Evolutionary conservation across 306 rosid genomes (phyloP).

Genomic region (Acacia confusa): DNA sequence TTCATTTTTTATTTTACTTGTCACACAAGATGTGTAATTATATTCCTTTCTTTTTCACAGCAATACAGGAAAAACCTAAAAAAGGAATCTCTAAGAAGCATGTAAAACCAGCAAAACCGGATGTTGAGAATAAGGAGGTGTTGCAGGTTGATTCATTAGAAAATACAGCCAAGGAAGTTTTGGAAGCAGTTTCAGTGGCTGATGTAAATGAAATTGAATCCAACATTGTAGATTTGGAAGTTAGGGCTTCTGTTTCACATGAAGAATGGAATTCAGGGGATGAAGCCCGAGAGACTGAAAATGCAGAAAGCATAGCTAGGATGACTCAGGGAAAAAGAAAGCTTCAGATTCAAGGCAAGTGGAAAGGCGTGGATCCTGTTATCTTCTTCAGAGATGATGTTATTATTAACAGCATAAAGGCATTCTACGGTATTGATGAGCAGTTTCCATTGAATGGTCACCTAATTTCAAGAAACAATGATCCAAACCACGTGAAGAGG

Average conservation of each 20-base stretch:
- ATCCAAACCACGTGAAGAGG: constrained; percentile 79
- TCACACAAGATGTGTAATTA: constrained; percentile 18
- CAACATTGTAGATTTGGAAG: constrained; percentile 40
- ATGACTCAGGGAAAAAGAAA: constrained; percentile 65
- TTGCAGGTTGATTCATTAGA: constrained; percentile 42
- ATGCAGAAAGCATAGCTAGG: constrained; percentile 38
- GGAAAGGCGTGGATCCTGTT: constrained; percentile 99
- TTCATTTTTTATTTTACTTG: constrained; percentile 16
- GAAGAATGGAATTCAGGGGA: constrained; percentile 46
- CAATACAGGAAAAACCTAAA: constrained; percentile 46
- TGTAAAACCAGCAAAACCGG: constrained; percentile 37
- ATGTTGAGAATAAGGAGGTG: constrained; percentile 42
- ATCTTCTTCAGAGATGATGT: constrained; percentile 82
- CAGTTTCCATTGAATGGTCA: constrained; percentile 77
- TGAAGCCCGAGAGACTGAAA: constrained; percentile 37
- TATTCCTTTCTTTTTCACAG: constrained; percentile 38
- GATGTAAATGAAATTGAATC: constrained; percentile 47
- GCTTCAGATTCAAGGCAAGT: constrained; percentile 80
- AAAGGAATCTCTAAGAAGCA: constrained; percentile 21
- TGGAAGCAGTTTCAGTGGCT: constrained; percentile 53
- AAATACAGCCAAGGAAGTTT: constrained; percentile 38
- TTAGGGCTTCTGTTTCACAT: constrained; percentile 33
- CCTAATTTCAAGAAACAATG: constrained; percentile 81
- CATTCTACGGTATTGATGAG: constrained; percentile 80
- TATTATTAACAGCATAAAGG: constrained; percentile 64